Percentiles rank a stretch among this genome's conserved stretches.
Evolutionary conservation across 345 rosid genomes (phyloP).

Genomic region (Iberis pinnata): DNA sequence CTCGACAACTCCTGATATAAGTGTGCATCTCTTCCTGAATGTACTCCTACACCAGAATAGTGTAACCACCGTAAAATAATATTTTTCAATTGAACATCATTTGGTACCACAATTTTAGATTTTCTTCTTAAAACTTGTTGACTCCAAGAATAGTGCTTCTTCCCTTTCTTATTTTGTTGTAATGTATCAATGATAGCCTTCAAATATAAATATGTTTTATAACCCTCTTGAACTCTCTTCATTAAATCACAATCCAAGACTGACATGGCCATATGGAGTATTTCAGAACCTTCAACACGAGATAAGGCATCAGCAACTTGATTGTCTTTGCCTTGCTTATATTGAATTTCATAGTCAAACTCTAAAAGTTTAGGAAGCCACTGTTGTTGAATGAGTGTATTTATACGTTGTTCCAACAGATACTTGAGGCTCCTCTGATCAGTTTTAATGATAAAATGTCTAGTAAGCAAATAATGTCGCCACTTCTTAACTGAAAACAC

Average conservation of each 20-base stretch:
- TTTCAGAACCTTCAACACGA: not conserved
- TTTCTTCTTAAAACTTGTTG: not conserved
- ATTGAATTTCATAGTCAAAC: not conserved
- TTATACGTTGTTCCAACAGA: too few species aligned
- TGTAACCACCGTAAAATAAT: not conserved
- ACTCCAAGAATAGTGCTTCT: not conserved
- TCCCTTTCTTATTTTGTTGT: not conserved
- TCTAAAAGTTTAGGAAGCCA: not conserved
- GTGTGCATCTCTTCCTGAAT: not conserved
- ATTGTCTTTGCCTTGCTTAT: not conserved
- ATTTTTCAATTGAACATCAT: fast-evolving
- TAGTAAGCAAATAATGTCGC: not conserved
- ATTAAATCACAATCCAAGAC: not conserved
- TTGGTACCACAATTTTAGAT: not conserved
- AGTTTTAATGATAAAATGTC: too few species aligned
- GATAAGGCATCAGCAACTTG: not conserved
- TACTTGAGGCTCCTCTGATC: too few species aligned
- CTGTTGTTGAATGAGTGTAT: not conserved
- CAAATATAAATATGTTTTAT: too few species aligned
- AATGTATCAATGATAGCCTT: not conserved
- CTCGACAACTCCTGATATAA: fast-evolving
- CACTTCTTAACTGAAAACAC: not conserved
- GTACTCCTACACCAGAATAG: fast-evolving
- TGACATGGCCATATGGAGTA: not conserved
- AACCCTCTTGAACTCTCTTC: not conserved